A percentile compares a stretch with the other conserved stretches of the same genome.
Conservation (phyloP, 2,329 filamentous ascomycete genomes). For the Escovopsis sp. region DNA sequence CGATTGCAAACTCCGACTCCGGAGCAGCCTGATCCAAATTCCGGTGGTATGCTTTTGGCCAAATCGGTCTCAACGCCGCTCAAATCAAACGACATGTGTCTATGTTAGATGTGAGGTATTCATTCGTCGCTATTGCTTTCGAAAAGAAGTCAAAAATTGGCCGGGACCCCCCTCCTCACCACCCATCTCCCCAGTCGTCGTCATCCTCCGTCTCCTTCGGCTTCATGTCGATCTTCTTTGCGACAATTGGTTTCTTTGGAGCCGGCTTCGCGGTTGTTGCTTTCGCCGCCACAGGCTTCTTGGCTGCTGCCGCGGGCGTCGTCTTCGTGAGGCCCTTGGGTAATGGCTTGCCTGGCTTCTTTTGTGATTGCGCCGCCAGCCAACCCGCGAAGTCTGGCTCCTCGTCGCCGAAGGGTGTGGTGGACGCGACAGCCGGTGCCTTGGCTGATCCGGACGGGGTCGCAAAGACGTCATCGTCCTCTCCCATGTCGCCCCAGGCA, state of each 20-base stretch:
- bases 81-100: not conserved
- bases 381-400: constrained; percentile 95
- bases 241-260: constrained; percentile 30
- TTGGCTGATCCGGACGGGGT: constrained; percentile 16
- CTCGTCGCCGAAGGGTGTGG: constrained; percentile 59
- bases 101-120: not conserved
- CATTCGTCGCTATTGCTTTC: not conserved
- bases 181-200: constrained; percentile 53
- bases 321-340: constrained; percentile 71
- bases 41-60: constrained; percentile 1
- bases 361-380: constrained; percentile 71
- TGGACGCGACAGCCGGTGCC: constrained; percentile 19
- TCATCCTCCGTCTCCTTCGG: constrained; percentile 46
- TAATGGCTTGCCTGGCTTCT: constrained; percentile 57
- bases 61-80: constrained; percentile 1
- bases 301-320: constrained; percentile 13
- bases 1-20: not conserved
- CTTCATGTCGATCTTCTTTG: constrained; percentile 57
- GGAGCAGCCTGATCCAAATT: not conserved
- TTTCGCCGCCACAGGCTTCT: constrained; percentile 25
- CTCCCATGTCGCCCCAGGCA: constrained; percentile 62
- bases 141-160: not conserved
- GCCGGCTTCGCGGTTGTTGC: constrained; percentile 23
- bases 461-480: constrained; percentile 30
- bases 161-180: constrained; percentile 23